phyloP scores from a whole-genome alignment of 2,329 filamentous ascomycete genomes.

The Trichoderma semiorbis region DNA sequence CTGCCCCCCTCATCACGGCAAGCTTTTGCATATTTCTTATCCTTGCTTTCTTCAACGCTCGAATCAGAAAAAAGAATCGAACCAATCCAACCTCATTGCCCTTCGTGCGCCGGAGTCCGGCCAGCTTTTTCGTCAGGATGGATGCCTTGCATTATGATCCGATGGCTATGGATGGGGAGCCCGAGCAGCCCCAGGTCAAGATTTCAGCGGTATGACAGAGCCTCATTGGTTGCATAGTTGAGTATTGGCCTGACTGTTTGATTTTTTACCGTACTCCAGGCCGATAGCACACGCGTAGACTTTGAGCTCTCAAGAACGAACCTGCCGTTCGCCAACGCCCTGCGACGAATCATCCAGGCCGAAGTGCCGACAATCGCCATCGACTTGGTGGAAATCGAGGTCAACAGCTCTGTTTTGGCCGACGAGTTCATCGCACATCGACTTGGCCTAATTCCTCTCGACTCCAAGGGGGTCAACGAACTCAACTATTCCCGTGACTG shows the following conservation, averaged over 20 bases:
- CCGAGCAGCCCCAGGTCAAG: constrained; percentile 55
- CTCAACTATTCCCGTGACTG: constrained; percentile 90
- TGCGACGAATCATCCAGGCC: constrained; percentile 86
- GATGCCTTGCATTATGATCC: constrained; percentile 58
- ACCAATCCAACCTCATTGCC: background rate
- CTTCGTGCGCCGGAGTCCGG: constrained; percentile 10
- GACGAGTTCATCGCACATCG: constrained; percentile 96
- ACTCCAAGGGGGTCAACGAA: constrained; percentile 76
- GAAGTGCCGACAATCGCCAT: constrained; percentile 94
- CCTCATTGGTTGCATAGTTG: background rate
- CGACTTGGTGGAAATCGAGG: constrained; percentile 88
- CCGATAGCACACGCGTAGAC: constrained; percentile 76
- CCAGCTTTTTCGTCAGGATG: constrained; percentile 28
- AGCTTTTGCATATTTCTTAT: background rate
- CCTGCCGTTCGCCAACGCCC: constrained; percentile 85
- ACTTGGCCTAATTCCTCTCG: constrained; percentile 83
- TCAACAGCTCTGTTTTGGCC: constrained; percentile 91
- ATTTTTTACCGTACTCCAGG: constrained; percentile 48
- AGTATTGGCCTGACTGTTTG: background rate
- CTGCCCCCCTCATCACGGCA: background rate
- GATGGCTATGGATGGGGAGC: constrained; percentile 58
- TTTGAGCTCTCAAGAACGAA: constrained; percentile 90
- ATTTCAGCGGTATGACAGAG: constrained; percentile 52
- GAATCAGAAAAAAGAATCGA: background rate
- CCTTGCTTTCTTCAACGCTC: background rate